Base-by-base conservation (phyloP, 352 stramenopile species). In the Phytophthora uliginosa region DNA sequence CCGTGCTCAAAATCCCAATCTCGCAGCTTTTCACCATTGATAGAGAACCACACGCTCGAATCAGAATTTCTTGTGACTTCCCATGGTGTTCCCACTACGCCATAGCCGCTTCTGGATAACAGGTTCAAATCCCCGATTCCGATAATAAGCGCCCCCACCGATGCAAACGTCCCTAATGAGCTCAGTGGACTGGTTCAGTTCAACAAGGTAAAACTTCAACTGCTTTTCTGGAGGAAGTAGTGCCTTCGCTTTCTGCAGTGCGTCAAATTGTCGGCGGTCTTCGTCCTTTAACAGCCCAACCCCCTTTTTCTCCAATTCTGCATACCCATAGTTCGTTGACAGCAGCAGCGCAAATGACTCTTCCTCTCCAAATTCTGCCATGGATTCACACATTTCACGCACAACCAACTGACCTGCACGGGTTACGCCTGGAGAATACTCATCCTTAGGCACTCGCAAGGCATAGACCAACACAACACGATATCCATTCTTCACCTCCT, bases 401-500 rank as follows among this genome's bases (percentile, higher is more conserved):
- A 59, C 48, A 59, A 31, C 36, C 20, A 42, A 15, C 12, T 42
- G 36, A 42, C 36, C 36, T 17, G 36, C 36, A 42, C 36, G 36
- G 12, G 4, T 42, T 42, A 42, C 36, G 13, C n/a, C 38, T 7
- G 36, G 10, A n/a, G 22, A 28, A 24, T 17, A 28, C 20, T 59
- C 59, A 66, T 52, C 48, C 31, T 18, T 4, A 34, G 61, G 61
- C 7, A 61, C 9, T 6, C 38, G 33, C 40, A 68, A 22, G 17
- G 61, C 61, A 22, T 61, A 61, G 1, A 48, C 61, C 61, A 68
- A 24, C 28, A 48, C 50, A 3, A 68, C 50, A 22, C 28, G 51
- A 48, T 61, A 61, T 15, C 61, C 61, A 36, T 31, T 67, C 50
- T 52, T 51, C 50, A 67, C 50, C 24, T 67, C 50, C 18, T 68